Conservation (phyloP, 2,329 filamentous ascomycete genomes). For the Arachnomyces sp. region DNA sequence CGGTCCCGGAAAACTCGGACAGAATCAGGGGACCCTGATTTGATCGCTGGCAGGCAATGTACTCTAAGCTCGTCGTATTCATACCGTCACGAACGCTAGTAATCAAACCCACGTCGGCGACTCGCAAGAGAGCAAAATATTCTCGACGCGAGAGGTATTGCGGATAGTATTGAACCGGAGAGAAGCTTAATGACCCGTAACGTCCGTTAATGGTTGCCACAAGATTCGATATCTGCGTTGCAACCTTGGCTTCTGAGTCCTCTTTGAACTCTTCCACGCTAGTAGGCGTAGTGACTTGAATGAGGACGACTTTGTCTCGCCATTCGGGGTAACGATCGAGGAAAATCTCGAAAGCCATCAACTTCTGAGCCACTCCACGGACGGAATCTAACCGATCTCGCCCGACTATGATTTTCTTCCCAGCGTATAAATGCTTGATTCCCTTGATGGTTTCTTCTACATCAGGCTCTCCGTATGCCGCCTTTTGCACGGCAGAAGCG, state of each 20-base stretch:
- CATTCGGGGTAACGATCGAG: slow-evolving; percentile 85
- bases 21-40: slow-evolving; percentile 82
- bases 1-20: slow-evolving; percentile 93
- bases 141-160: slow-evolving; percentile 85
- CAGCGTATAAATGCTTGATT: slow-evolving; percentile 70
- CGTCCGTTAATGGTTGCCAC: slow-evolving; percentile 86
- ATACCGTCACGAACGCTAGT: slow-evolving; percentile 94
- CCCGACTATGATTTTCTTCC: slow-evolving; percentile 90
- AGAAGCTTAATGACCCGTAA: slow-evolving; percentile 80
- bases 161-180: slow-evolving; percentile 88
- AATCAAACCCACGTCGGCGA: slow-evolving; percentile 86
- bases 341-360: slow-evolving; percentile 90
- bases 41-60: slow-evolving; percentile 84
- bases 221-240: slow-evolving; percentile 81
- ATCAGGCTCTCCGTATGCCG: slow-evolving; percentile 63
- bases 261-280: slow-evolving; percentile 72
- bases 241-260: slow-evolving; percentile 69
- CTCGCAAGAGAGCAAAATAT: slow-evolving; percentile 87
- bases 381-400: slow-evolving; percentile 90
- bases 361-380: slow-evolving; percentile 87
- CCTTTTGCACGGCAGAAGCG: slow-evolving; percentile 65
- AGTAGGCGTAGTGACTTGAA: slow-evolving; percentile 88
- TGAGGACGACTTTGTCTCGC: slow-evolving; percentile 84
- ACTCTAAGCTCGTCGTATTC: slow-evolving; percentile 95
- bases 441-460: slow-evolving; percentile 65